Base-by-base conservation (phyloP, 2,329 filamentous ascomycete species). In the Cercospora citrullina region DNA sequence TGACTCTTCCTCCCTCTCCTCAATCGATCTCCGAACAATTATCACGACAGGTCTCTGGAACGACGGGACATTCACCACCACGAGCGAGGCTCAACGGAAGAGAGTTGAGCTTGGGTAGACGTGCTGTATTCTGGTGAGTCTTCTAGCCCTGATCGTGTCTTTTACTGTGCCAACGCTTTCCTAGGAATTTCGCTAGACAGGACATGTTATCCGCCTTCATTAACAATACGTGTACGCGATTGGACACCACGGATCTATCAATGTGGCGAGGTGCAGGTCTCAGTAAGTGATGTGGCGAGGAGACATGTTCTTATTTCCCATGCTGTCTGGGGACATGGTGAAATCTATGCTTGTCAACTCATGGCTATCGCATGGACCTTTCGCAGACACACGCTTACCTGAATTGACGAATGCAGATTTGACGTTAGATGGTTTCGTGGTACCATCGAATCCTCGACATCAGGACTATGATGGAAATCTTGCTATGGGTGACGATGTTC, bases 211-310 rank as follows among this genome's bases (percentile, higher is more conserved):
- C 87, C 73, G 87, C 88, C 63, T 89, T 86, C 72, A 87, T 90
- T 72, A 89, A 89, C 71, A 85, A 87, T 73, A 84, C 82, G 12
- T 83, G 85, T 45, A 89, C 87, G 4, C 83, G 87, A 36, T 80
- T 90, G 4, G 86, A 90, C 68, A 86, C 88, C 0, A 85, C 86
- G 60, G 87, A 91, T 66, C 74, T 89, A n/a, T 78, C 83, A 0
- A 79, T 91, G 33, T 91, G 88, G 89, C 86, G 84, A 63, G 87
- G 87, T 66, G 87, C 88, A 4, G 88, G 89, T 2, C 80, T 91
- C 36, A 82, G 85, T 2, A 79, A 89, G 45, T 51, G 21, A 9
- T 1, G 18, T 51, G 10, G 45, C 45, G 18, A 23, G 9, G 18
- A 26, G 21, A 23, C 45, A 23, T n/a, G 2, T 26, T 21, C 9